phyloP scores from a whole-genome alignment of 176 grass and related monocot species.

The Lolium multiflorum region DNA sequence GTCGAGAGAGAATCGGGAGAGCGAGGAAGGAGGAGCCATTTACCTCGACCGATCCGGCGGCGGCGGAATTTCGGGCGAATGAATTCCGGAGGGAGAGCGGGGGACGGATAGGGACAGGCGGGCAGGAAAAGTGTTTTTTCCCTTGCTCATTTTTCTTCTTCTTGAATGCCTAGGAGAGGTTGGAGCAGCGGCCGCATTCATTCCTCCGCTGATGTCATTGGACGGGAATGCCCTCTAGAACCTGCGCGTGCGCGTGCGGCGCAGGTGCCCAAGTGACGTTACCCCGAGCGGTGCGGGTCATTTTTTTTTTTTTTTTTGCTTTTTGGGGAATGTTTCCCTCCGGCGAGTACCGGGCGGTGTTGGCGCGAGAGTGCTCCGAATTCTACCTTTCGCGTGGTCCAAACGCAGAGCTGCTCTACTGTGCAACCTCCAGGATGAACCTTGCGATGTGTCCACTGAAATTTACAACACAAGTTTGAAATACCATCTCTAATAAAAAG shows the following conservation, averaged over 20 bases:
- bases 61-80: not conserved
- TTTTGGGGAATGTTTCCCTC: not conserved
- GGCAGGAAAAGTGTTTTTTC: no score
- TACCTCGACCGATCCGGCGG: not conserved
- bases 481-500: no score
- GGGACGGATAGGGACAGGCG: no score
- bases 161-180: no score
- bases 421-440: no score
- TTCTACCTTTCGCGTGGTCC: not conserved
- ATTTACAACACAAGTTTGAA: no score
- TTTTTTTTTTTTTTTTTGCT: not conserved
- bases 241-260: not conserved
- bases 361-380: slow-evolving; percentile 2
- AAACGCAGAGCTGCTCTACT: no score
- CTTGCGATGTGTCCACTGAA: no score
- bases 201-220: slow-evolving; percentile 1
- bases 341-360: not conserved
- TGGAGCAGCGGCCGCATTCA: no score
- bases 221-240: not conserved
- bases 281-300: not conserved
- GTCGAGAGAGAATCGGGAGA: not conserved
- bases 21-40: not conserved
- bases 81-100: no score
- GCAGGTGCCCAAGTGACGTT: not conserved
- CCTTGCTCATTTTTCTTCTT: no score